Evolutionary conservation across 768 basidiomycete genomes (phyloP), one percentile per base, ranked within the genome.

Genomic region (Phlegmacium glaucopus): DNA sequence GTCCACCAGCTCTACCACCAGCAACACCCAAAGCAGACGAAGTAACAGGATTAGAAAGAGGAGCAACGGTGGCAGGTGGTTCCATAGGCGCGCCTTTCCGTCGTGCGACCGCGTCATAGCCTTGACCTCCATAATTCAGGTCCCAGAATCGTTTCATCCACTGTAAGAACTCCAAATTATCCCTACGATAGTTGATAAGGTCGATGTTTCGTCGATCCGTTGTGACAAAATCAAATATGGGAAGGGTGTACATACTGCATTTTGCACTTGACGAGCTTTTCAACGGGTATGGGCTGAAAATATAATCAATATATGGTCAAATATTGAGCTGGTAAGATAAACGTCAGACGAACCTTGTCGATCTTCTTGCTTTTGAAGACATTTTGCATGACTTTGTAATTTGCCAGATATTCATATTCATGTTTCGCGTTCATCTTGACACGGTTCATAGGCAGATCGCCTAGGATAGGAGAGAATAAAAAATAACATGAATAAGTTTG

Each of bases 121-220:
- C 81, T 48, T 88, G 83, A 3, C 94, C 95, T 13, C 84, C 82
- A 63, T 84, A 94, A 73, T 94, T 92, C 22, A 80, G 69, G 59
- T 98, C 94, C 95, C 96, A 98, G 69, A 86, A 97, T 17, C 87
- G 86, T 63, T 93, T 93, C 60, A 91, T 78, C 95, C 95, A 99
- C 68, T 99, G 96, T 47, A 94, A 67, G 72, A 99, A 98, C 62
- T 99, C 96, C 56, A 99, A 85, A 67, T 99, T 99, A 68, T 98
- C 96, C 68, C 90, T 90, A 58, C 29, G 32, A 40, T 22, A 22
- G 22, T 22, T 5, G 22, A 22, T 22, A 22, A 22, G 22, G 5
- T 22, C 22, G 48, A 44, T 37, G 13, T 18, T 38, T 37, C 25
- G 26, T 47, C 27, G 29, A 47, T 47, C 30, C 18, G n/a, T 26